A percentile compares a stretch with the other conserved stretches of the same genome.
phyloP scores from a whole-genome alignment of 305 asterid genomes.

The Fraxinus baroniana region DNA sequence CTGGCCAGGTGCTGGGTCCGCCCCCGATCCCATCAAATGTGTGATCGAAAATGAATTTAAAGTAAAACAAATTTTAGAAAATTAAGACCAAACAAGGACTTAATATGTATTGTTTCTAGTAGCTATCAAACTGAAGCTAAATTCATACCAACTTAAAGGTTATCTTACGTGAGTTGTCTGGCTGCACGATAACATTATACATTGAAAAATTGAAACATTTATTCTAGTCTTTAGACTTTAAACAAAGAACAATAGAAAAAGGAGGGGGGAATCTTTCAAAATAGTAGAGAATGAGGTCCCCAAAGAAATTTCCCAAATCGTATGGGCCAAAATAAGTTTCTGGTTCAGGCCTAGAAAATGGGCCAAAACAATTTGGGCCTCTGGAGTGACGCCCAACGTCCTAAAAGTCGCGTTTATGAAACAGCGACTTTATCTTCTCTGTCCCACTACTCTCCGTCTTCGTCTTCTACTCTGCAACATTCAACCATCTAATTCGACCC shows the following conservation, averaged over 20 bases:
- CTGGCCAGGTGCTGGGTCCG: too few species aligned
- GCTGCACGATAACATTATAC: background rate
- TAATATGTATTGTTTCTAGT: background rate
- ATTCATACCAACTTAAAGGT: background rate
- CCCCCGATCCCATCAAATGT: too few species aligned
- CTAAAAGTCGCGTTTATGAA: conserved; percentile 15
- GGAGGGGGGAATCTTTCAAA: too few species aligned
- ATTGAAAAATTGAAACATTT: background rate
- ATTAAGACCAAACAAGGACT: background rate
- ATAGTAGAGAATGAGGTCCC: background rate
- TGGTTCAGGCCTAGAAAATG: background rate
- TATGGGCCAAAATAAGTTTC: background rate
- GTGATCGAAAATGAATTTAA: too few species aligned
- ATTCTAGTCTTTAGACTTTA: background rate
- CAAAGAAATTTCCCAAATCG: background rate
- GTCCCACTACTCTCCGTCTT: background rate
- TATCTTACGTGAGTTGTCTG: background rate
- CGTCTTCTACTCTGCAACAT: conserved; percentile 19
- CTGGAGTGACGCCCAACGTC: background rate
- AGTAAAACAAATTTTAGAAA: too few species aligned
- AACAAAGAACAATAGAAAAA: too few species aligned
- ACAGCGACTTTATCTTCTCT: conserved; percentile 20
- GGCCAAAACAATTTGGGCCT: background rate
- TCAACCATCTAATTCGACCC: conserved; percentile 18
- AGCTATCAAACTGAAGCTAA: background rate